phyloP scores from a whole-genome alignment of 2,329 filamentous ascomycete genomes.

The Trichoderma guizhouense region DNA sequence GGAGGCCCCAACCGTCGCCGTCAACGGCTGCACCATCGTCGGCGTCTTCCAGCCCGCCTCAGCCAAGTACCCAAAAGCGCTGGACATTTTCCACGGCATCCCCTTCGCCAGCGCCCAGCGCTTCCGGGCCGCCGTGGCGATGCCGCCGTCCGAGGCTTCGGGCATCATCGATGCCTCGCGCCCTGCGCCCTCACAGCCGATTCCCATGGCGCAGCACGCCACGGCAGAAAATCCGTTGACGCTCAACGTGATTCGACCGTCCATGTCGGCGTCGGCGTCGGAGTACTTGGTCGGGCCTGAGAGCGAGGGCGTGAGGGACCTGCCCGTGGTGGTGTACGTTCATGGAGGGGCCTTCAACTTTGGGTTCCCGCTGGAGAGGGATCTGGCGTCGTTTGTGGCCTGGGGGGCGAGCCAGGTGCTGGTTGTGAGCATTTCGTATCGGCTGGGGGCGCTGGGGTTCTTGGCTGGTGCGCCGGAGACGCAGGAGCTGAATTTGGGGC shows the following conservation, averaged over 20 bases:
- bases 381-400: slow-evolving; percentile 60
- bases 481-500: slow-evolving; percentile 60
- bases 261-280: slow-evolving; percentile 13
- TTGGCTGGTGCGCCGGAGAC: slow-evolving; percentile 51
- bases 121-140: slow-evolving; percentile 41
- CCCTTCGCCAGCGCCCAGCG: slow-evolving; percentile 48
- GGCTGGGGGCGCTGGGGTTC: slow-evolving; percentile 68
- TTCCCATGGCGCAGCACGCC: slow-evolving; percentile 25
- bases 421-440: slow-evolving; percentile 59
- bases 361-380: slow-evolving; percentile 50
- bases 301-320: slow-evolving; percentile 20
- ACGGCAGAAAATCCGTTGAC: slow-evolving; percentile 52
- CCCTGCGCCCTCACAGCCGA: slow-evolving; percentile 33
- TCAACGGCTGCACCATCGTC: slow-evolving; percentile 25
- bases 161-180: slow-evolving; percentile 31
- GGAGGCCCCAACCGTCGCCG: slow-evolving; percentile 18
- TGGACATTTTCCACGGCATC: slow-evolving; percentile 49
- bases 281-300: slow-evolving; percentile 13
- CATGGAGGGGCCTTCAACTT: slow-evolving; percentile 63
- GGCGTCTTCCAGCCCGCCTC: slow-evolving; percentile 26
- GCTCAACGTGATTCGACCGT: slow-evolving; percentile 48
- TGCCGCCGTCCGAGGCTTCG: slow-evolving; percentile 23
- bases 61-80: slow-evolving; percentile 34
- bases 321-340: slow-evolving; percentile 56
- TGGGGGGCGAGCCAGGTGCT: slow-evolving; percentile 52